Evolutionary conservation across 192 early-diverging fungal genomes (phyloP), one percentile per base, ranked within the genome.

Genomic region (Cladochytrium replicatum): DNA sequence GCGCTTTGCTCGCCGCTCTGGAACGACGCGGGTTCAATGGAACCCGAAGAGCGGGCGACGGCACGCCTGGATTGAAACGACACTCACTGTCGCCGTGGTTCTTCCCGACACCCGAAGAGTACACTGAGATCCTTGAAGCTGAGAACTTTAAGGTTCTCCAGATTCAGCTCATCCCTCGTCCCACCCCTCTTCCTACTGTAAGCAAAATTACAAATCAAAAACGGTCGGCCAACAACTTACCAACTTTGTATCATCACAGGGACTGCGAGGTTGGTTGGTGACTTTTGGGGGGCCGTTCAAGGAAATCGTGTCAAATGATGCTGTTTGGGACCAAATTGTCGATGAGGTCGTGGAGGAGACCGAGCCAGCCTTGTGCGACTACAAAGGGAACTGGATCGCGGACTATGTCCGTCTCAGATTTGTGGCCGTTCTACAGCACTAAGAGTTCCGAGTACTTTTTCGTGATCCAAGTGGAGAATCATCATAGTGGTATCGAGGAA

Each of bases 281-380:
- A 80, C 81, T 0, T 82, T 85, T 71, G 80, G 75, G 2, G 71
- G 75, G 40, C n/a, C 66, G 8, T 84, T 83, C 55, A 46, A 80
- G 15, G 54, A 58, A 3, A n/a, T n/a, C n/a, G 57, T 52, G n/a
- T 63, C 83, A 29, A 47, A 53, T 13, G 47, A 34, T 1, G 46
- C 8, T 13, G 54, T 21, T 1, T 31, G 46, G 7, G 54, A 58
- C 22, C 41, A 54, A 22, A 43, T 66, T 7, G 49, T 44, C 29
- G 15, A 23, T 0, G 63, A 62, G 43, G 54, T 66, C 38, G 37
- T 29, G 25, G 60, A 66, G 43, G 29, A 63, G 32, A 30, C 54
- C 25, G 1, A 29, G 23, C 63, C 63, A 5, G 57, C 63, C 28
- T 45, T 50, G 11, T 56, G 63, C 32, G 63, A 66, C 51, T 7